Evolutionary conservation across 768 basidiomycete species (phyloP).

Genomic region (Xerocomellus intermedius): DNA sequence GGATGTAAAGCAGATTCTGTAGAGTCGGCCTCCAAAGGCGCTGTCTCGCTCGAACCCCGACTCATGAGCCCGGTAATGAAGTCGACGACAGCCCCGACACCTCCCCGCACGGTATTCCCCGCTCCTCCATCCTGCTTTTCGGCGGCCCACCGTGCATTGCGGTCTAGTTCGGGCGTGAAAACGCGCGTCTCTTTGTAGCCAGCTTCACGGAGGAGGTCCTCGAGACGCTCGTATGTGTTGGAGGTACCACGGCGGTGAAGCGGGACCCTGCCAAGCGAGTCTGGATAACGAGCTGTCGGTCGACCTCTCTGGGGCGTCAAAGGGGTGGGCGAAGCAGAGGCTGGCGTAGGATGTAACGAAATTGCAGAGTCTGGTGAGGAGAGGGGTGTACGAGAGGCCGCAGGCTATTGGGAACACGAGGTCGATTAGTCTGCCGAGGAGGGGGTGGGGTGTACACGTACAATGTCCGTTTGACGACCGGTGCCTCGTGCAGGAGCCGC

Average conservation of each 20-base stretch:
- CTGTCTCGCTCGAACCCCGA: constrained; percentile 23
- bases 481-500: constrained; percentile 9
- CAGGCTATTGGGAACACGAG: constrained; percentile 10
- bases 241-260: constrained; percentile 78
- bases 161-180: constrained; percentile 81
- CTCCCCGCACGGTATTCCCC: constrained; percentile 41
- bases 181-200: constrained; percentile 93
- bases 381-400: constrained; percentile 2
- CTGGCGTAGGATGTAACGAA: constrained; percentile 10
- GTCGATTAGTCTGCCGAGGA: constrained; percentile 11
- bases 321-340: constrained; percentile 28
- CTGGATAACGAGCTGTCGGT: constrained; percentile 50
- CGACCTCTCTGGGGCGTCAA: constrained; percentile 44
- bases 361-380: constrained; percentile 3
- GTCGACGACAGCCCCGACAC: constrained; percentile 56
- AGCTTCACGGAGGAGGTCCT: constrained; percentile 81
- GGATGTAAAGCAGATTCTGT: constrained; percentile 4
- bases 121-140: constrained; percentile 24
- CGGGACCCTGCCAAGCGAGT: constrained; percentile 63
- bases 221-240: constrained; percentile 77
- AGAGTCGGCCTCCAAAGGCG: constrained; percentile 6
- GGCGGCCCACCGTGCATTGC: constrained; percentile 31
- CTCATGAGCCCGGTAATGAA: constrained; percentile 63
- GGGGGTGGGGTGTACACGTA: constrained; percentile 8
- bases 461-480: constrained; percentile 15